phyloP scores from a whole-genome alignment of 1,284 basidiomycete genomes.

The Ceratobasidium papillatum region DNA sequence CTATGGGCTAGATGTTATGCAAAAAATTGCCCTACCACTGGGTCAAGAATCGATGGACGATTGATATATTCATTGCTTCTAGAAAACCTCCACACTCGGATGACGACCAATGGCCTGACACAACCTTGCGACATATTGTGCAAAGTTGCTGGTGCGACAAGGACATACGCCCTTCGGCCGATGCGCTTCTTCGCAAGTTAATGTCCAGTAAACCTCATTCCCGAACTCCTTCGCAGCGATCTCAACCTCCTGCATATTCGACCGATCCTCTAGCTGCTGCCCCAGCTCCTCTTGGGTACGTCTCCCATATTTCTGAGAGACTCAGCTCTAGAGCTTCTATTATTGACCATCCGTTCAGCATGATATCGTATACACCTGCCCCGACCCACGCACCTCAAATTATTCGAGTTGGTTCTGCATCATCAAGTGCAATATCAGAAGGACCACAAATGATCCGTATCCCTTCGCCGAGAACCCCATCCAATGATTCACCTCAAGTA shows the following conservation, averaged over 20 bases:
- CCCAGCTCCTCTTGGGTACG: not conserved
- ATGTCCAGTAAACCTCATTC: not conserved
- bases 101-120: conserved; percentile 11
- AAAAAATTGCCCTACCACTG: conserved; percentile 30
- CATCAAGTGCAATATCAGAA: not conserved
- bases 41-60: conserved; percentile 27
- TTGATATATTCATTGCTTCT: conserved; percentile 14
- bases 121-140: not conserved
- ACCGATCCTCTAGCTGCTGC: not conserved
- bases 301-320: not conserved
- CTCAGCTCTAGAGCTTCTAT: not conserved
- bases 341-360: not conserved
- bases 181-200: not conserved
- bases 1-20: not conserved
- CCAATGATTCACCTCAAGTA: no score
- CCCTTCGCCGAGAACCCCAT: no score
- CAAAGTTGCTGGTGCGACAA: conserved; percentile 21
- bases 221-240: not conserved
- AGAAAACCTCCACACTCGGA: conserved; percentile 22
- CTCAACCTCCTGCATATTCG: not conserved
- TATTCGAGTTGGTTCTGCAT: not conserved
- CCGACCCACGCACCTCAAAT: not conserved
- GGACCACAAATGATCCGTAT: not conserved
- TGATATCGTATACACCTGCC: not conserved
- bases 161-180: conserved; percentile 3